Base-by-base conservation (phyloP, 208 protist species). In the Leishmania braziliensis region DNA sequence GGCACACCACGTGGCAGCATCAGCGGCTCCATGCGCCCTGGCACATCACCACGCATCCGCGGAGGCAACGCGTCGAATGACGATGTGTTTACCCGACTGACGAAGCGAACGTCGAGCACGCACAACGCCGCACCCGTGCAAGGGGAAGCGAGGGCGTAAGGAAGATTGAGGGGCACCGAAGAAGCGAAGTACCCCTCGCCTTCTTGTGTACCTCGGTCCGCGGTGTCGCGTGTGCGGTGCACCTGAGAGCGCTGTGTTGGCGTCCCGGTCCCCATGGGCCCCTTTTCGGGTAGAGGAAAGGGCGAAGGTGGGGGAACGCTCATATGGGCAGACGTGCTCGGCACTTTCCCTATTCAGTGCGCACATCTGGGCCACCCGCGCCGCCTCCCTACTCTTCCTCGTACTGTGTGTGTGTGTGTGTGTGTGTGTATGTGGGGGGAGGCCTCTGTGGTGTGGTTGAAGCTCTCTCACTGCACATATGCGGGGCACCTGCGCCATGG, bases 1-100 rank as follows among this genome's bases (percentile, higher is more conserved):
- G 62, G 50, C 23, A 85, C 77, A 9, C 82, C 82, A 51, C 77
- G 82, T 26, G 77, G 81, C 33, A 84, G 68, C 66, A 76, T 84
- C 75, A 70, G 60, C 69, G 69, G 74, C 39, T 46, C 58, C 69
- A 6, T 39, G 33, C 76, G 70, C 70, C 75, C 62, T 9, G 76
- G 70, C 23, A 53, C n/a, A n/a, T 72, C 77, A 23, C 46, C 81
- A 9, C 71, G 66, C 3, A 53, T 23, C 16, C 66, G 69, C 0
- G 75, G 63, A 4, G n/a, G 14, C 20, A 74, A 54, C 51, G 18
- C 53, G 36, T 65, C 81, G 43, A 80, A 79, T 46, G 60, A 69
- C 68, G 80, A 77, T 23, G 82, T 85, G 39, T 81, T 78, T 74
- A 48, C 39, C 16, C 77, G 77, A 16, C 54, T 78, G 51, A 78